Evolutionary conservation across 2,329 filamentous ascomycete genomes (phyloP).

Genomic region (Pseudogymnoascus sp.): DNA sequence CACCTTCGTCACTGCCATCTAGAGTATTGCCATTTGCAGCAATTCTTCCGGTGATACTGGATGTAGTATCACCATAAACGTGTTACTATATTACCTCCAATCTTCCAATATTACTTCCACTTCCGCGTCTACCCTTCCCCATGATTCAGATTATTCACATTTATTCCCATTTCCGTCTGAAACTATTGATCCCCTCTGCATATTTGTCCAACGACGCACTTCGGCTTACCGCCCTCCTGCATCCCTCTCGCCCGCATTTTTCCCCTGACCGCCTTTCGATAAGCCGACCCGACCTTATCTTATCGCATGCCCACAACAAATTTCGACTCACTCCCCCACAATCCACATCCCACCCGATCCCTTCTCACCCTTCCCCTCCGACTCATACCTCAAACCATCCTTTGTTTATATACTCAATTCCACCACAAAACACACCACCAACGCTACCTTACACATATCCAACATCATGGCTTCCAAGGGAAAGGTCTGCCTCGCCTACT

Average conservation of each 20-base stretch:
- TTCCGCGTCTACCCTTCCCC: neutral
- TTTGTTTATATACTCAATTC: constrained; percentile 8
- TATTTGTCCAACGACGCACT: constrained; percentile 2
- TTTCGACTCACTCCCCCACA: constrained; percentile 4
- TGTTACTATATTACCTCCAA: neutral
- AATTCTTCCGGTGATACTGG: neutral
- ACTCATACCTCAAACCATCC: constrained; percentile 5
- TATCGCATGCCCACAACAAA: constrained; percentile 8
- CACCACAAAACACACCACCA: constrained; percentile 1
- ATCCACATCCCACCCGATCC: constrained; percentile 2
- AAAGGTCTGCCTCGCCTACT: constrained; percentile 37
- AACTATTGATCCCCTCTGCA: constrained; percentile 6
- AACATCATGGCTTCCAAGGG: constrained; percentile 3
- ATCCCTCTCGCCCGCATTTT: neutral
- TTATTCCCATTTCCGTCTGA: neutral
- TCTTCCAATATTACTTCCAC: neutral
- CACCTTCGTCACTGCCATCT: neutral
- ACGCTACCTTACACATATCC: neutral
- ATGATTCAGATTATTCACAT: constrained; percentile 2
- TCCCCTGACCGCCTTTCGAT: constrained; percentile 6
- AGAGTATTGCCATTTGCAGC: neutral
- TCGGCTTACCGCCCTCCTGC: constrained; percentile 7
- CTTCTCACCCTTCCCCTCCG: constrained; percentile 3
- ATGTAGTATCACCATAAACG: neutral
- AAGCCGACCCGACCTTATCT: constrained; percentile 9